Evolutionary conservation across 2,329 filamentous ascomycete genomes (phyloP).

Genomic region (Botrytis medusae): DNA sequence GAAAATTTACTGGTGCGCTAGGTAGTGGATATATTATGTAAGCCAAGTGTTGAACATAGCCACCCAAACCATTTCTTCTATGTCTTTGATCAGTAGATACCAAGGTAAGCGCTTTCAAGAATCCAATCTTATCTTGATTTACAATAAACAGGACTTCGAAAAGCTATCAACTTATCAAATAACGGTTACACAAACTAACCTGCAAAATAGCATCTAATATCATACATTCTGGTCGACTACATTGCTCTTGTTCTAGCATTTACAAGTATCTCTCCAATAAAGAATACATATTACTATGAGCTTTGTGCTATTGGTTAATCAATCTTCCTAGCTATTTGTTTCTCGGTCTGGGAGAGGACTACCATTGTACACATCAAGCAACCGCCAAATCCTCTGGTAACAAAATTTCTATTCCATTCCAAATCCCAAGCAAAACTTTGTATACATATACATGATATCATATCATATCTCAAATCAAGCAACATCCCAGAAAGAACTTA

Average conservation of each 20-base stretch:
- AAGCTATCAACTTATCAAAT: no score
- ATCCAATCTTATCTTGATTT: not conserved
- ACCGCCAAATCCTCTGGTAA: not conserved
- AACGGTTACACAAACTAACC: not conserved
- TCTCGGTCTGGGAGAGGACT: not conserved
- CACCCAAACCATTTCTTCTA: not conserved
- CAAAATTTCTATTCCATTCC: not conserved
- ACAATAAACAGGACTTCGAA: not conserved
- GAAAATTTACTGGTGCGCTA: not conserved
- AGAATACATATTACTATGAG: not conserved
- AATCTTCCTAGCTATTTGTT: not conserved
- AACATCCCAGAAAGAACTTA: not conserved
- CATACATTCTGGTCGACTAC: not conserved
- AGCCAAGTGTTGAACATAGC: not conserved
- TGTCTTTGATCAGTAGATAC: not conserved
- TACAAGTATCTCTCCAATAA: not conserved
- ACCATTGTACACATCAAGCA: not conserved
- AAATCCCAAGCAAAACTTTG: not conserved
- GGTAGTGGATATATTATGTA: not conserved
- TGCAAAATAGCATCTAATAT: not conserved
- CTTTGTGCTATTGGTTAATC: not conserved
- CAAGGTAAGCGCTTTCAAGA: not conserved
- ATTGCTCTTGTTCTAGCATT: not conserved
- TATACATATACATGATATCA: not conserved
- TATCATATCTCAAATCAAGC: not conserved